Conservation (phyloP, 441 rosid genomes). For the Corymbia citriodora region DNA sequence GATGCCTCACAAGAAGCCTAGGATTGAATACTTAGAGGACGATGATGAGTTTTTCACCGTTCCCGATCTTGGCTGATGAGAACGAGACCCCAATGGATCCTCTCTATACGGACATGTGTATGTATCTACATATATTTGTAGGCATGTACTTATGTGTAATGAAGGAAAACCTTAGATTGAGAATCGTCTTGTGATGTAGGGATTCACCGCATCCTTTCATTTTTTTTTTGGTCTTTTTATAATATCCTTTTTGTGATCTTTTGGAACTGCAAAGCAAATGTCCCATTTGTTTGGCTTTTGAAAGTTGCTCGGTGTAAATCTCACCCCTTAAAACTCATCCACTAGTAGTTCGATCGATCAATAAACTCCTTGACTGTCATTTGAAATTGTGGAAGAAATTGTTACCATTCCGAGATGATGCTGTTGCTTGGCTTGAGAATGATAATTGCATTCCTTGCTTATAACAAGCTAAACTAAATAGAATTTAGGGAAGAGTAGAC, state of each 20-base stretch:
- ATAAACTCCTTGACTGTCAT: background rate
- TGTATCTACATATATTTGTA: background rate
- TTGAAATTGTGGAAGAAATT: background rate
- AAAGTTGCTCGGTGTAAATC: background rate
- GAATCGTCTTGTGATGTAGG: background rate
- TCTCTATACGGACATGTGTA: background rate
- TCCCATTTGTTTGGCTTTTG: background rate
- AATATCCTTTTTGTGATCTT: background rate
- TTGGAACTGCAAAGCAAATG: background rate
- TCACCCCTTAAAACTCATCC: background rate
- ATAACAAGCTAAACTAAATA: background rate
- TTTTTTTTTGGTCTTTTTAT: background rate
- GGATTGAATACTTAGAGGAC: slow-evolving; percentile 35
- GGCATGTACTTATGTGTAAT: background rate
- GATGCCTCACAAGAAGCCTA: slow-evolving; percentile 73
- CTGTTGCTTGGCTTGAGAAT: background rate
- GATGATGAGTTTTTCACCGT: background rate
- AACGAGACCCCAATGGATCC: background rate
- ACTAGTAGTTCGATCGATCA: background rate
- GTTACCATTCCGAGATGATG: background rate
- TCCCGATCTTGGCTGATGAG: background rate
- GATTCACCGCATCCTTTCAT: background rate
- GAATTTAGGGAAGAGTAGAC: background rate
- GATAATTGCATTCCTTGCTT: background rate
- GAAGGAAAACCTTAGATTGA: background rate